Conservation (phyloP, 2,329 filamentous ascomycete genomes). For the Fusarium odoratissimum region DNA sequence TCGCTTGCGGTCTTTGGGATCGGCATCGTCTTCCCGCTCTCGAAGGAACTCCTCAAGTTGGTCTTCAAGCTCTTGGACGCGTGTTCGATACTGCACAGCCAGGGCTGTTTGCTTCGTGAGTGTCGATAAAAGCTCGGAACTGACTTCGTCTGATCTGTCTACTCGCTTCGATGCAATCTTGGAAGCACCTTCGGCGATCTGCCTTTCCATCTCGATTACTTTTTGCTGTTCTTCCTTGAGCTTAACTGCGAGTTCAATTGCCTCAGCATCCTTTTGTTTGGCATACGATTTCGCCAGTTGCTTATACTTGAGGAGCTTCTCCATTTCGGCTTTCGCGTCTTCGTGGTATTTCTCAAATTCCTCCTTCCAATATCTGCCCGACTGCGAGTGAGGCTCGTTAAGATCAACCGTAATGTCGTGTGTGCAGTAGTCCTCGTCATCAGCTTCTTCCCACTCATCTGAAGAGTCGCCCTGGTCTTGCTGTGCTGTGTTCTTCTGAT, state of each 20-base stretch:
- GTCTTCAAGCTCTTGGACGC: conserved; percentile 68
- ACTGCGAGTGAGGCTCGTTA: conserved; percentile 79
- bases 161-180: conserved; percentile 58
- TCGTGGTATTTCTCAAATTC: conserved; percentile 80
- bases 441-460: conserved; percentile 65
- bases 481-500: conserved; percentile 11
- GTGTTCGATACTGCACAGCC: conserved; percentile 67
- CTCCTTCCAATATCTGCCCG: conserved; percentile 83
- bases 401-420: conserved; percentile 76
- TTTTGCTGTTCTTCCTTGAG: conserved; percentile 76
- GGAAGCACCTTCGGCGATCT: conserved; percentile 69
- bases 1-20: conserved; percentile 49
- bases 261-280: conserved; percentile 80
- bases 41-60: conserved; percentile 57
- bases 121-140: conserved; percentile 62
- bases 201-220: conserved; percentile 72
- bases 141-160: conserved; percentile 55
- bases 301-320: conserved; percentile 83
- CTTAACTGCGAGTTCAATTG: conserved; percentile 71
- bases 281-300: conserved; percentile 83
- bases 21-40: conserved; percentile 51
- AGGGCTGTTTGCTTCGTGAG: conserved; percentile 68
- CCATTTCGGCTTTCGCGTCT: conserved; percentile 78
- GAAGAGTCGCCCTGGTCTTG: conserved; percentile 39
- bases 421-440: conserved; percentile 58